Evolutionary conservation across 2,329 filamentous ascomycete species (phyloP).

Genomic region (Cryphonectria radicalis): DNA sequence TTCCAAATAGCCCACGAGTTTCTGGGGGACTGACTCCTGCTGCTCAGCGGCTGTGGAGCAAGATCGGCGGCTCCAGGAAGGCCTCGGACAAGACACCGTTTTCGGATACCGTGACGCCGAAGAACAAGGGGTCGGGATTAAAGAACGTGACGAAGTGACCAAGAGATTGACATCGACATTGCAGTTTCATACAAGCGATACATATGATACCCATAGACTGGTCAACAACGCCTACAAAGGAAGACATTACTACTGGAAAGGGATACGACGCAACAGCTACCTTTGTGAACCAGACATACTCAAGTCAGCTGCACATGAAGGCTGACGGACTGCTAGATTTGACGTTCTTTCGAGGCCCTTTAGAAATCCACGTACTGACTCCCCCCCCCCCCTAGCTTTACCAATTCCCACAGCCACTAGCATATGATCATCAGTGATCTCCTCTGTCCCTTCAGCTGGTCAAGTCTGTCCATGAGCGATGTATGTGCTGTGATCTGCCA

Average conservation of each 20-base stretch:
- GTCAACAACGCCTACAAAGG: not conserved
- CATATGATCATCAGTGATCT: not conserved
- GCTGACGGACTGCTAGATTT: not conserved
- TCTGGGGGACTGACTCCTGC: conserved; percentile 71
- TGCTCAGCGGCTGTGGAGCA: conserved; percentile 69
- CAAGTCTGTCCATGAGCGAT: not conserved
- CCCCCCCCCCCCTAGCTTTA: too few species aligned
- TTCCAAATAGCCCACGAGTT: conserved; percentile 67
- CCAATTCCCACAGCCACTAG: not conserved
- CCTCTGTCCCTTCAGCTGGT: not conserved
- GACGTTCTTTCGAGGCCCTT: not conserved
- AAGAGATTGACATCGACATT: conserved; percentile 6
- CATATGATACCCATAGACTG: conserved; percentile 28
- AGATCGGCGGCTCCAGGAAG: conserved; percentile 52
- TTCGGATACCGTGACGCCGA: conserved; percentile 46
- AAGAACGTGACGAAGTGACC: conserved; percentile 40
- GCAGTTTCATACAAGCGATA: not conserved
- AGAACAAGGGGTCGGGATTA: conserved; percentile 41
- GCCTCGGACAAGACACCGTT: conserved; percentile 45
- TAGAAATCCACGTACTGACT: not conserved
- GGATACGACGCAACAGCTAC: not conserved
- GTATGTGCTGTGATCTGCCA: not conserved
- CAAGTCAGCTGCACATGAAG: not conserved
- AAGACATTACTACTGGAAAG: not conserved
- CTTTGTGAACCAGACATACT: not conserved